Evolutionary conservation across 164 flowering plant species (phyloP), one percentile per base, ranked within the genome.

Genomic region (Vitis rupestris): DNA sequence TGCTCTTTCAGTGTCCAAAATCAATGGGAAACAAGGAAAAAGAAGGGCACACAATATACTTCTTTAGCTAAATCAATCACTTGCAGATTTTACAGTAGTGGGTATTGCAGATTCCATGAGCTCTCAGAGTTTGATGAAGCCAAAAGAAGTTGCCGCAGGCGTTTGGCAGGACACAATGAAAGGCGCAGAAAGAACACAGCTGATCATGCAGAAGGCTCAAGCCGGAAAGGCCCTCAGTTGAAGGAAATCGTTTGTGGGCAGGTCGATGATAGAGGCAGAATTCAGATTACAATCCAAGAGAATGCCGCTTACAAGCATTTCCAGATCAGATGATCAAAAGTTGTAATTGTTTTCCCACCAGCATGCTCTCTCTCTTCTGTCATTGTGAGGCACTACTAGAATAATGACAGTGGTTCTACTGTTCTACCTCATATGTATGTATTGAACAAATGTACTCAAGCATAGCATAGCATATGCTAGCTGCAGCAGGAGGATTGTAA

Each of bases 161-260:
- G 88, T 2, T 63, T 85, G 72, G 86, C 88, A 0, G 88, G 86
- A 47, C 88, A 85, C 67, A 85, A 85, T 12, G 84, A 83, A 17
- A 68, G 86, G 67, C 67, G 86, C 14, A 76, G 86, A 70, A 85
- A 83, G 56, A 77, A 14, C 53, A 37, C 82, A 1, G 62, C 53
- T 10, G 76, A 73, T n/a, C 66, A 56, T n/a, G 75, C 61, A 30
- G 82, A 67, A 64, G 74, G 70, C 11, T 72, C 79, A 11, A 70
- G 65, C 77, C 65, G 70, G 49, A 77, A 70, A 61, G 74, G 71
- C 50, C 58, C 17, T 63, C 75, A 78, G 65, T 57, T 78, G 76
- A 70, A 70, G 65, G 76, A 74, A 54, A 65, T 27, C 12, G 64
- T 50, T 47, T 75, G 78, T 64, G 76, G 79, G 66, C 71, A 73